A percentile compares a stretch with the other conserved stretches of the same genome.
Evolutionary conservation across 345 rosid genomes (phyloP).

Genomic region (Bruguiera sexangula): DNA sequence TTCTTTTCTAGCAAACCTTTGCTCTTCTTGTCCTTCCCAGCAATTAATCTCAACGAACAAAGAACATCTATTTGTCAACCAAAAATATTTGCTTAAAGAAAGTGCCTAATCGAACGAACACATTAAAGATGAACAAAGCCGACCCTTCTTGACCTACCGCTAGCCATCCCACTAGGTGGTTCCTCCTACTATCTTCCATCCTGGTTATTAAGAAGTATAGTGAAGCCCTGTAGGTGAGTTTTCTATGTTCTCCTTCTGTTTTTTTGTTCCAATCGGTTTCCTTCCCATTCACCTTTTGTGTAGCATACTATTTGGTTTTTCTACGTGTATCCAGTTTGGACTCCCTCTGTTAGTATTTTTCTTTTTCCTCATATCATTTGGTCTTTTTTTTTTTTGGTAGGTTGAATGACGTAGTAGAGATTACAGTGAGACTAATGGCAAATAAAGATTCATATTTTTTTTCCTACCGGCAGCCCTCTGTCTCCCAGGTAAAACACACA

Average conservation of each 20-base stretch:
- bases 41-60: too few species aligned
- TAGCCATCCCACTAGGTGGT: neutral
- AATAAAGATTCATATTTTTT: slow-evolving; percentile 46
- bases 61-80: too few species aligned
- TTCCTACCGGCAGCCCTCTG: slow-evolving; percentile 46
- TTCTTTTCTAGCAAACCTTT: too few species aligned
- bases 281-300: too few species aligned
- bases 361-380: neutral
- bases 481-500: slow-evolving; percentile 42
- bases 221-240: neutral
- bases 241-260: neutral
- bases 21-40: too few species aligned
- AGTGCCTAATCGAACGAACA: too few species aligned
- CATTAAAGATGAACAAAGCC: too few species aligned
- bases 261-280: neutral
- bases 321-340: too few species aligned
- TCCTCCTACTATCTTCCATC: neutral
- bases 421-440: slow-evolving; percentile 31
- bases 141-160: too few species aligned
- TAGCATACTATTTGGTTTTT: too few species aligned
- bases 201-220: neutral
- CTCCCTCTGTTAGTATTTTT: neutral
- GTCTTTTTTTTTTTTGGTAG: neutral
- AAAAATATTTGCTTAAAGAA: too few species aligned
- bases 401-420: slow-evolving; percentile 9